Evolutionary conservation across 257 asterid genomes (phyloP), one percentile per base, ranked within the genome.

Genomic region (Solanum ahanhuiri): DNA sequence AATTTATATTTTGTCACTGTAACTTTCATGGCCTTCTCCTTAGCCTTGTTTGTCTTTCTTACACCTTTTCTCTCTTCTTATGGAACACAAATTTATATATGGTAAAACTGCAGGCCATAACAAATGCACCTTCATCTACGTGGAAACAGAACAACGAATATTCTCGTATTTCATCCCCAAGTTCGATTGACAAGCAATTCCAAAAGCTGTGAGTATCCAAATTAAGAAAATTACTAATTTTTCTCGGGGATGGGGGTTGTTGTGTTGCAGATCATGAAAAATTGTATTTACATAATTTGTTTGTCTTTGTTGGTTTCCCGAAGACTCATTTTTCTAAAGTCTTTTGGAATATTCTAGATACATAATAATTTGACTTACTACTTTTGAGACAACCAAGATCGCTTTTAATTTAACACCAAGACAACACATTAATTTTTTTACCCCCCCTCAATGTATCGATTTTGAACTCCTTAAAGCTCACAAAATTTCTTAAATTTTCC

Each of bases 201-300:
- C 96, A 95, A 87, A 95, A 91, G 89, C 89, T 95, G 98, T 95
- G 88, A 94, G 98, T 90, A 87, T 43, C 64, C 17, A 45, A 25
- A 77, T 43, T 45, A 77, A 77, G 64, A 25, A 77, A 25, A 17
- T 45, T 45, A 43, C 66, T 45, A 45, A 4, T 77, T 43, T 45
- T 23, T 25, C 12, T 77, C 23, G 9, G 64, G 83, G 64, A 33
- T 23, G 83, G 39, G 4, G 58, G 35, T 12, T 17, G 76, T 69
- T 69, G 83, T 77, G 64, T 77, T 77, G 37, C 39, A 45, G 64
- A 77, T 25, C 25, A 77, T 77, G 64, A 43, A 23, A 41, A 25
- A 43, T 0, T 77, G 20, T 41, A 28, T 23, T 77, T 77, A 77
- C 5, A 15, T 43, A 77, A 45, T 45, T 77, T 43, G 17, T 43